A percentile compares a stretch with the other conserved stretches of the same genome.
These are phyloP conservation scores for Chlamydomonas schloesseri DNA, from an alignment of 139 green algal genomes.

Conservation along the genomic window DNA sequence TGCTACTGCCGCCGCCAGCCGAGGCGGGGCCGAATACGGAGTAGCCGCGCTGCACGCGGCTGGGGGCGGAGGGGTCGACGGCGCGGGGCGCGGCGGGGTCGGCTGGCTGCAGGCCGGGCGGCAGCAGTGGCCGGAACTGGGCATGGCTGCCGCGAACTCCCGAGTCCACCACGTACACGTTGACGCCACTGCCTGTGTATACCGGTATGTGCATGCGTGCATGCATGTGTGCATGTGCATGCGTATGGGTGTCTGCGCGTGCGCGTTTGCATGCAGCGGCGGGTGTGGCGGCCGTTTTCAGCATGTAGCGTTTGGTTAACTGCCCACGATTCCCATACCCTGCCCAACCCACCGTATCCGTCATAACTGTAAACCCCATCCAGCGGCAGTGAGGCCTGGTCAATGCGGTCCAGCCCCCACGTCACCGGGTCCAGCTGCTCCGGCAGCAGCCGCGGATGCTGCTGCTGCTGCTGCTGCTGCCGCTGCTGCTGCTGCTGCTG, in stretches of 20 bases:
- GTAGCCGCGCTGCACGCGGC: constrained; percentile 17
- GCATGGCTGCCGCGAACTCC: constrained; percentile 65
- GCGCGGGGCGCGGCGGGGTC: neutral
- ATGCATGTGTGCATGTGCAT: neutral
- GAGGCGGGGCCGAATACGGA: no score
- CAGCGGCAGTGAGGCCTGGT: constrained; percentile 73
- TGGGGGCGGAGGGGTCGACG: neutral
- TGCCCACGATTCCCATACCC: no score
- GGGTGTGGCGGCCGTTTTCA: no score
- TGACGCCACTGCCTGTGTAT: constrained; percentile 64
- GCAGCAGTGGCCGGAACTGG: constrained; percentile 53
- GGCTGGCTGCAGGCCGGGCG: neutral
- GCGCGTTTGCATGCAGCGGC: neutral
- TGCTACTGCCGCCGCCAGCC: no score
- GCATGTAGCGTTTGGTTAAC: no score
- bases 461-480: neutral
- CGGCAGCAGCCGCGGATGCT: neutral
- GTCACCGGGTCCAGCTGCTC: constrained; percentile 34
- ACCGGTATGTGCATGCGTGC: neutral
- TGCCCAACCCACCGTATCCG: constrained; percentile 47
- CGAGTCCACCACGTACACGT: constrained; percentile 85
- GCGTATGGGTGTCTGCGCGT: neutral
- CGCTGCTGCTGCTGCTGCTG: neutral
- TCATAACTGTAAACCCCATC: constrained; percentile 69
- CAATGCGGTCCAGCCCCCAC: constrained; percentile 77